Evolutionary conservation across 2,329 filamentous ascomycete species (phyloP).

Genomic region (Metarhizium sp.): DNA sequence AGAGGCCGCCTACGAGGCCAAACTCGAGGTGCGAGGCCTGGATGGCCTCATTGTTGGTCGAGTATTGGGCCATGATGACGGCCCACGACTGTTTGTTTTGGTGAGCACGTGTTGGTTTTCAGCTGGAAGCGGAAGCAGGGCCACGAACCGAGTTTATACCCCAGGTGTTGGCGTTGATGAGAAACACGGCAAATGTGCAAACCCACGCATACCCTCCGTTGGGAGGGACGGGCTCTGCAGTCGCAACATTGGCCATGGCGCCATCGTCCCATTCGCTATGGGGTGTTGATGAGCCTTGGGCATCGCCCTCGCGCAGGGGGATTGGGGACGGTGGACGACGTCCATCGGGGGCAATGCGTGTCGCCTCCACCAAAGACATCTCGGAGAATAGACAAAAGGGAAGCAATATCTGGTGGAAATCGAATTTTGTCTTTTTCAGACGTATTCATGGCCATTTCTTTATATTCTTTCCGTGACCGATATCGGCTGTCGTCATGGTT

Average conservation of each 20-base stretch:
- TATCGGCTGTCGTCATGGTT: background rate
- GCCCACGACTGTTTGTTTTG: conserved; percentile 30
- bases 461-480: background rate
- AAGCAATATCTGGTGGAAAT: background rate
- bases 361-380: background rate
- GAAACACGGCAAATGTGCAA: conserved; percentile 18
- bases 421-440: background rate
- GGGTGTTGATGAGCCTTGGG: background rate
- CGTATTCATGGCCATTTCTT: background rate
- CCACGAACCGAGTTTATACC: conserved; percentile 26
- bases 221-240: background rate
- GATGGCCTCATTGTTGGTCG: conserved; percentile 39
- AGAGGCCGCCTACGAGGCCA: conserved; percentile 50
- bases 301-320: background rate
- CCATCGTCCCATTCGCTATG: background rate
- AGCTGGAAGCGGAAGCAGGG: background rate
- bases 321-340: background rate
- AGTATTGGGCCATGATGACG: conserved; percentile 48
- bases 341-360: background rate
- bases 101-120: background rate
- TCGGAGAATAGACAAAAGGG: background rate
- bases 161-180: conserved; percentile 29
- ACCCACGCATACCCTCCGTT: conserved; percentile 46
- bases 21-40: conserved; percentile 44
- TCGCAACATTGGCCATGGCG: background rate